Percentiles rank a stretch among this genome's conserved stretches.
These are phyloP conservation scores for Tritrichomonas foetus DNA, from an alignment of 208 protist species.

Conservation along the genomic window DNA sequence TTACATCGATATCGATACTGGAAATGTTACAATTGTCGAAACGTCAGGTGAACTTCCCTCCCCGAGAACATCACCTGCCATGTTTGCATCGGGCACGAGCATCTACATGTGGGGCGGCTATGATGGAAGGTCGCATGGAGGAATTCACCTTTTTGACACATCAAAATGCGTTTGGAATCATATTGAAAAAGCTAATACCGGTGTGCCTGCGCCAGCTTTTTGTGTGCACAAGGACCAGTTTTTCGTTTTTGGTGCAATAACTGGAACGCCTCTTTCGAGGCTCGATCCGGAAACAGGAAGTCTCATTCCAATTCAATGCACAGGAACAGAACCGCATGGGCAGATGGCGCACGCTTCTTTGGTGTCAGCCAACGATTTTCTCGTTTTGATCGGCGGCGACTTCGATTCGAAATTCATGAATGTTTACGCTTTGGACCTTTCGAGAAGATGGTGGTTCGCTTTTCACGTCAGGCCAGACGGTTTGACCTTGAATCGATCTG, in stretches of 20 bases:
- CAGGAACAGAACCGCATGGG: neutral
- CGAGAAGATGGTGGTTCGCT: conserved; percentile 13
- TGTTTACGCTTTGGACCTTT: neutral
- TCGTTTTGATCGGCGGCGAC: neutral
- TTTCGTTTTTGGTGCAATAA: neutral
- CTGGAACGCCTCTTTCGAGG: neutral
- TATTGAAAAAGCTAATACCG: neutral
- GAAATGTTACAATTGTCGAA: neutral
- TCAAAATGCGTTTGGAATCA: neutral
- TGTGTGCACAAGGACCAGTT: neutral
- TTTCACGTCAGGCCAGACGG: conserved; percentile 21
- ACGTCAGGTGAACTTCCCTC: neutral
- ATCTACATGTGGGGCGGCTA: neutral
- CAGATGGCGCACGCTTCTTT: neutral
- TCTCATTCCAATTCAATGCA: neutral
- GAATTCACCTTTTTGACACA: neutral
- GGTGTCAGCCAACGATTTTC: neutral
- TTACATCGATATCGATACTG: neutral
- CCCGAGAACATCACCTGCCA: neutral
- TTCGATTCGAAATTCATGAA: neutral
- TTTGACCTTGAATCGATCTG: neutral
- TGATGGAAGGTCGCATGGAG: neutral
- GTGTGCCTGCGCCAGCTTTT: neutral
- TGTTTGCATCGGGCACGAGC: neutral
- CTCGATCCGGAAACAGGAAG: neutral